Base-by-base conservation (phyloP, 2,329 filamentous ascomycete genomes). In the Ophiocordyceps polyrhachis-furcata region DNA sequence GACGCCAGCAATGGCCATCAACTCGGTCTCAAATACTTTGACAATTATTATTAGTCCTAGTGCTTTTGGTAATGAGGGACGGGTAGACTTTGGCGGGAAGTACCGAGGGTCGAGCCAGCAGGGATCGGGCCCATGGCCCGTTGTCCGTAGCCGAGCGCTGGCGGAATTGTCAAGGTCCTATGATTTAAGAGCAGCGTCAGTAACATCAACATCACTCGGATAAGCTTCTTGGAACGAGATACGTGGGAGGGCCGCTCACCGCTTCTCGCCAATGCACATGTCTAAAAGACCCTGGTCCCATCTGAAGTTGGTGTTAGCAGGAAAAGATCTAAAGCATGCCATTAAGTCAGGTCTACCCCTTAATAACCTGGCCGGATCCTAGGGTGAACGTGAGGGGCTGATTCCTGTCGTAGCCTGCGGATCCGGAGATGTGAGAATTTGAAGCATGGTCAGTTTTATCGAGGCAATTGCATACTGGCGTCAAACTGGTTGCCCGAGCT, bases 181-280 rank as follows among this genome's bases (percentile, higher is more conserved):
- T 9, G 9, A 28, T 28, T 5, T 11, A 28, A 11, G 4, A 28
- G 25, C 6, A 28, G 25, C 25, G 25, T 49, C 9, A 45, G 21
- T 5, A 14, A 25, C 38, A 23, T 15, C 2, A 21, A 20, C 19
- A 20, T 23, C 38, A 40, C 13, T 19, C 17, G 15, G 17, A 40
- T 19, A 14, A n/a, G 37, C 32, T 8, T 15, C 32, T 21, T 19
- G 11, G 7, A 20, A 17, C 17, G n/a, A 5, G 19, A 12, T 20
- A 4, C 19, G 8, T 4, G 4, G n/a, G 37, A 15, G 15, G 13
- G 35, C 17, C 32, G 53, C 62, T 64, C 54, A 69, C 71, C 73
- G 76, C 71, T 88, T 89, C 71, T 96, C 89, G 49, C 91, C 89
- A 54, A 93, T 82, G 65, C 91, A 96, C 88, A 96, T 95, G 57